These are phyloP conservation scores for Magnusiomyces magnusii DNA, from an alignment of 1,139 yeast species.

Conservation along the genomic window DNA sequence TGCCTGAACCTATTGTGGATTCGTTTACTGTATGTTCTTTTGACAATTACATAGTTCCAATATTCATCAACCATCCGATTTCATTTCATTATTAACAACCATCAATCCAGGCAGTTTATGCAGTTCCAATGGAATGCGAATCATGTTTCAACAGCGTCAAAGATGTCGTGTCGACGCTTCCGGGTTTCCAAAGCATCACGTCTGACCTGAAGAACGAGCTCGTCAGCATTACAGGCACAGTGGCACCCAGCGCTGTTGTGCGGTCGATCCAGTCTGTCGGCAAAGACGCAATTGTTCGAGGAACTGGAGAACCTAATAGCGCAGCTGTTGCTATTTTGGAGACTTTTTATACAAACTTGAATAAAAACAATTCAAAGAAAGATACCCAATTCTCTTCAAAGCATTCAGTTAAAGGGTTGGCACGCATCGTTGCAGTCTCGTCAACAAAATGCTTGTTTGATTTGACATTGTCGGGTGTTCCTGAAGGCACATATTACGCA, in stretches of 20 bases:
- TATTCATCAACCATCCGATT: too few relatives aligned
- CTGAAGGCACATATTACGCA: slow-evolving; percentile 59
- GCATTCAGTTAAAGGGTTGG: slow-evolving; percentile 73
- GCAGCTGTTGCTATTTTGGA: slow-evolving; percentile 92
- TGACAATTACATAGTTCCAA: too few relatives aligned
- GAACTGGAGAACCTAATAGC: slow-evolving; percentile 78
- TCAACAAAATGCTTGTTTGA: slow-evolving; percentile 52
- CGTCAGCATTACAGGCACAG: slow-evolving; percentile 56
- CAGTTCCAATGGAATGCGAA: slow-evolving; percentile 71
- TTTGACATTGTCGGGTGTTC: slow-evolving; percentile 64
- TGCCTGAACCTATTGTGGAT: too few relatives aligned
- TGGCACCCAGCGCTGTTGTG: slow-evolving; percentile 65
- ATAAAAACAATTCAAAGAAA: slow-evolving; percentile 38
- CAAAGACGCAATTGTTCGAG: slow-evolving; percentile 83
- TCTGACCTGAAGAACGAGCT: slow-evolving; percentile 47
- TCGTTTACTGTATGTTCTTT: too few relatives aligned
- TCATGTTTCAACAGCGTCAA: slow-evolving; percentile 58
- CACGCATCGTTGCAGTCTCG: slow-evolving; percentile 69
- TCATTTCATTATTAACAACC: background rate
- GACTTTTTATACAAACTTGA: slow-evolving; percentile 38
- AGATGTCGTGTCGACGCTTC: slow-evolving; percentile 40
- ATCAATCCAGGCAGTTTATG: slow-evolving; percentile 43
- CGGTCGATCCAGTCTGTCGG: slow-evolving; percentile 57
- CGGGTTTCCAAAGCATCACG: slow-evolving; percentile 41
- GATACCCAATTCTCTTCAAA: slow-evolving; percentile 1